These are phyloP conservation scores for Tuber calosporum DNA, from an alignment of 495 filamentous ascomycete genomes.

Conservation along the genomic window DNA sequence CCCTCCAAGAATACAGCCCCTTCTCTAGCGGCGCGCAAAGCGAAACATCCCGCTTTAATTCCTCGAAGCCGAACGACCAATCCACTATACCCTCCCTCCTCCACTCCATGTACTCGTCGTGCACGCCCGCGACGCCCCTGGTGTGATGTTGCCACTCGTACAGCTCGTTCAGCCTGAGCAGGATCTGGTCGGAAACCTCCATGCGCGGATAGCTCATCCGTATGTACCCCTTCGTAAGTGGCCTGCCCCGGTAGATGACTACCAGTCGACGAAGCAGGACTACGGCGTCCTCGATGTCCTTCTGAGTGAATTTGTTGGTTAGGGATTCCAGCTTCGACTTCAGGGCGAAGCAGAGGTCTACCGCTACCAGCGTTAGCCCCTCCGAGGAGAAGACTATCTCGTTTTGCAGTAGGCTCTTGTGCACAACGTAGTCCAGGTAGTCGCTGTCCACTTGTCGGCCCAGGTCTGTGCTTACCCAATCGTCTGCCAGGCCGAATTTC, in stretches of 20 bases:
- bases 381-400: slow-evolving; percentile 40
- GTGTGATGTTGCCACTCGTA: slow-evolving; percentile 35
- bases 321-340: slow-evolving; percentile 31
- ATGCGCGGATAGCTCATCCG: slow-evolving; percentile 33
- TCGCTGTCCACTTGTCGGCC: slow-evolving; percentile 18
- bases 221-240: slow-evolving; percentile 40
- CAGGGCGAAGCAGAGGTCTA: slow-evolving; percentile 39
- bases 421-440: slow-evolving; percentile 24
- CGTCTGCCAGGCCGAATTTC: slow-evolving; percentile 30
- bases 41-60: slow-evolving; percentile 17
- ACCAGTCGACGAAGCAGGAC: slow-evolving; percentile 35
- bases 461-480: slow-evolving; percentile 34
- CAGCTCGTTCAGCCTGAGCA: slow-evolving; percentile 34
- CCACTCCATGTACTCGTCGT: slow-evolving; percentile 41
- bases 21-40: slow-evolving; percentile 14
- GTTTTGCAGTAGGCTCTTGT: slow-evolving; percentile 38
- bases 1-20: slow-evolving; percentile 14
- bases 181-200: slow-evolving; percentile 28
- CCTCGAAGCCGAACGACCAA: slow-evolving; percentile 31
- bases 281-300: slow-evolving; percentile 34
- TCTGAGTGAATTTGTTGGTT: slow-evolving; percentile 12
- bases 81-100: slow-evolving; percentile 35
- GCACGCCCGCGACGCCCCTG: slow-evolving; percentile 38
- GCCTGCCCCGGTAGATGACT: slow-evolving; percentile 32
- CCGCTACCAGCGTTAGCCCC: slow-evolving; percentile 36